Evolutionary conservation across 768 basidiomycete species (phyloP), one percentile per base, ranked within the genome.

Genomic region (Trametes maxima): DNA sequence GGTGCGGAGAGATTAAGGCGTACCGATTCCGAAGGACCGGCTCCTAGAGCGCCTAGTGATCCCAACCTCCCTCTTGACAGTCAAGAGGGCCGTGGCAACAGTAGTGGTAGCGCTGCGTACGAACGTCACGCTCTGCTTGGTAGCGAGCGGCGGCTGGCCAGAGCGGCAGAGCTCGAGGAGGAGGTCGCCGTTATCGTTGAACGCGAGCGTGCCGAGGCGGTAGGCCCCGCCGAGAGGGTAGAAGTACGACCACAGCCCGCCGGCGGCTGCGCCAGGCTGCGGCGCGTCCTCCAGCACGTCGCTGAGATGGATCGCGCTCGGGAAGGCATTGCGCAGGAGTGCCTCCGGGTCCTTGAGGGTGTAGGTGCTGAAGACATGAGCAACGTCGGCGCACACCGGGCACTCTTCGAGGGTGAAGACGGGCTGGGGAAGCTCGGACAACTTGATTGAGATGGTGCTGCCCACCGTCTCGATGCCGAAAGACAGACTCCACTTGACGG

Each of bases 171-270:
- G 44, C 47, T 68, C 66, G 48, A 65, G 48, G 5, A 66, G 22
- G 22, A 68, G 40, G 59, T 68, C 67, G 11, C 67, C 67, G 24
- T 55, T 45, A 53, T 46, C n/a, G 59, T 63, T 66, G 67, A 68
- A 68, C 17, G 54, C 59, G 5, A 66, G 67, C 33, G 55, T 60
- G 22, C 40, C 39, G 21, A 68, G 50, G 36, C 46, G 36, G 59
- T 64, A 64, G n/a, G 62, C 59, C 10, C 47, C 51, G 14, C 40
- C 44, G 21, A 47, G 49, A 17, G 59, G 62, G 40, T 49, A 57
- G 44, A 45, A 64, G 36, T 44, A 55, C 35, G 46, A 25, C 67
- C 67, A 68, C 21, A 53, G 45, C 33, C 63, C 67, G 16, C 54
- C 57, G 49, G 61, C 50, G 19, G 48, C 54, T 24, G 37, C 39